Base-by-base conservation (phyloP, 345 rosid species). In the Toxicodendron radicans region DNA sequence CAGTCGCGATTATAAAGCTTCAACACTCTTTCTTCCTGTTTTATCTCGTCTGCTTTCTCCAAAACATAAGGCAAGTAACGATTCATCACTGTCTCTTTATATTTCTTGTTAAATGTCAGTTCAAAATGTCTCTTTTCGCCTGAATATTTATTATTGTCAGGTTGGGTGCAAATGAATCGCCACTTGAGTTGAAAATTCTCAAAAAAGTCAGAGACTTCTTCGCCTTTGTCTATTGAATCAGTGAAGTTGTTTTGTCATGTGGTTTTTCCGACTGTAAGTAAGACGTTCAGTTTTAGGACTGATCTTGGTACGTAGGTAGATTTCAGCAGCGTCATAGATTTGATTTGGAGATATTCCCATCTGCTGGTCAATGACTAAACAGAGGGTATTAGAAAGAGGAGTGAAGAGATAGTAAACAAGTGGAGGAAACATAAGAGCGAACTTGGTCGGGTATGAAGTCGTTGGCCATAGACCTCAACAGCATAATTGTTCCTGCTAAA, bases 251-350 rank as follows among this genome's bases (percentile, higher is more conserved):
- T 84, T 53, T 84, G 79, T 8, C 77, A 56, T 0, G 81, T 75
- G 18, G 69, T 68, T 52, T 86, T 88, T 38, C 87, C 81, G 30
- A 88, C 78, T 52, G 71, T 82, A n/a, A n/a, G n/a, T n/a, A 38
- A 88, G 69, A 0, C 86, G 75, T 53, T 61, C 83, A 3, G 82
- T 77, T 2, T 79, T 70, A 0, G 90, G 86, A 21, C 80, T 79
- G 59, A 86, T 82, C 54, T 83, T 86, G 84, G 82, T 72, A 4
- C 78, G 78, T 61, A 86, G 85, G 21, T 86, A 88, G 56, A 78
- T 46, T 75, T 83, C 88, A 21, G 86, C 83, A 8, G 90, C 88
- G 24, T 75, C 83, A 60, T 67, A 85, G 18, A 85, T 80, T 54
- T 85, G 80, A 56, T 88, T 86, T 27, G 73, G 27, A 18, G 79